These are phyloP conservation scores for Candida ovalis DNA, from an alignment of 805 yeast species.

Conservation along the genomic window DNA sequence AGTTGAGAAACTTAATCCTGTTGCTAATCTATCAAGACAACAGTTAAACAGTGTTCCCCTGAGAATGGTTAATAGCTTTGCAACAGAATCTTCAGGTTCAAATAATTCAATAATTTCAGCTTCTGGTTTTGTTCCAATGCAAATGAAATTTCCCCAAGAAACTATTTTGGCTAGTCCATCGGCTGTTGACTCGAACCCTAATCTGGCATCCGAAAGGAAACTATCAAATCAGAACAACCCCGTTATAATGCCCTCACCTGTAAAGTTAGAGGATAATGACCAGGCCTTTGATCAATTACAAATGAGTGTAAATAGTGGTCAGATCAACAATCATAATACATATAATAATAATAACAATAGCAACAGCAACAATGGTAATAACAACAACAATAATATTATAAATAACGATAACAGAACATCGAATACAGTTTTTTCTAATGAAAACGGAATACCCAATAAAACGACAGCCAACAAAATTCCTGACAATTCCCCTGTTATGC, in stretches of 20 bases:
- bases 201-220: no score
- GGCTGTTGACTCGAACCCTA: no score
- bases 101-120: not conserved
- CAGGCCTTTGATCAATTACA: no score
- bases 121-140: not conserved
- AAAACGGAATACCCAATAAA: not conserved
- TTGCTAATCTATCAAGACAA: conserved; percentile 23
- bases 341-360: no score
- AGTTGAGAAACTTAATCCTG: conserved; percentile 30
- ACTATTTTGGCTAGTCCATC: no score
- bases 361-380: no score
- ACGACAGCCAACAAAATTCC: not conserved
- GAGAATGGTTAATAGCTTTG: not conserved
- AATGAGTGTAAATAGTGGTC: no score
- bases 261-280: no score
- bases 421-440: not conserved
- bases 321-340: no score
- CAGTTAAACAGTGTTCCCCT: conserved; percentile 2
- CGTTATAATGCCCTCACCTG: no score
- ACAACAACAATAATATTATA: no score
- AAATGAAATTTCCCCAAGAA: not conserved
- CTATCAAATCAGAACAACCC: no score
- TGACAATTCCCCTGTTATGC: not conserved
- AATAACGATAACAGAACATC: not conserved
- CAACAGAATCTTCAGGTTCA: not conserved